Percentiles rank a stretch among this genome's conserved stretches.
These are phyloP conservation scores for Candida tetrigidarum DNA, from an alignment of 1,139 yeast species.

Conservation along the genomic window DNA sequence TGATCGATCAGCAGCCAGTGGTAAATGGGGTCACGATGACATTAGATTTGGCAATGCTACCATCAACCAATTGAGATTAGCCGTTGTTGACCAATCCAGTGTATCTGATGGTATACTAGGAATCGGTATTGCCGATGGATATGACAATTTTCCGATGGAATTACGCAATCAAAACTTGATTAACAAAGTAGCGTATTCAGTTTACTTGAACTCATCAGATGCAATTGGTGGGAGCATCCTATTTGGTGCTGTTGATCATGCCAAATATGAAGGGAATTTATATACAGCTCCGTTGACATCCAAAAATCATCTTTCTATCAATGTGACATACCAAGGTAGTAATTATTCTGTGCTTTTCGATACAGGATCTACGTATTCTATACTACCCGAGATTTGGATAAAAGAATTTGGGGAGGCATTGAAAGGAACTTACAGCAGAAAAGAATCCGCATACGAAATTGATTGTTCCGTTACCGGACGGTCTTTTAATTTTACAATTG, in stretches of 20 bases:
- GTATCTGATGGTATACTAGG: constrained; percentile 52
- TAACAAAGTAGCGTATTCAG: constrained; percentile 53
- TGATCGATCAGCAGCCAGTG: constrained; percentile 36
- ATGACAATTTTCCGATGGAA: constrained; percentile 30
- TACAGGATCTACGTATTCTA: constrained; percentile 69
- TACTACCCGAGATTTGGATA: constrained; percentile 48
- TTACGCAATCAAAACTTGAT: constrained; percentile 49
- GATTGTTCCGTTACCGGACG: background rate
- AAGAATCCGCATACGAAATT: background rate
- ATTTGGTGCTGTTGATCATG: constrained; percentile 62
- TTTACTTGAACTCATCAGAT: constrained; percentile 43
- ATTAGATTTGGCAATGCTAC: constrained; percentile 29
- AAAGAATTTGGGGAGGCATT: constrained; percentile 38
- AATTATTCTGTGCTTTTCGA: constrained; percentile 39
- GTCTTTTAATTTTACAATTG: background rate
- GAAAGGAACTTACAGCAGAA: constrained; percentile 17
- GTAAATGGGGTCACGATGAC: constrained; percentile 69
- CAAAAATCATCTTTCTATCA: background rate
- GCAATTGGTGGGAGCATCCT: constrained; percentile 44
- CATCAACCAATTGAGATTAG: constrained; percentile 36
- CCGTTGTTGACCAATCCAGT: constrained; percentile 46
- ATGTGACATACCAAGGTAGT: constrained; percentile 1
- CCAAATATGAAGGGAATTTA: constrained; percentile 52
- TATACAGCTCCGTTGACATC: constrained; percentile 16
- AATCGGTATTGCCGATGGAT: constrained; percentile 27